Base-by-base conservation (phyloP, 1,284 basidiomycete genomes). In the Rhodotorula sp. region DNA sequence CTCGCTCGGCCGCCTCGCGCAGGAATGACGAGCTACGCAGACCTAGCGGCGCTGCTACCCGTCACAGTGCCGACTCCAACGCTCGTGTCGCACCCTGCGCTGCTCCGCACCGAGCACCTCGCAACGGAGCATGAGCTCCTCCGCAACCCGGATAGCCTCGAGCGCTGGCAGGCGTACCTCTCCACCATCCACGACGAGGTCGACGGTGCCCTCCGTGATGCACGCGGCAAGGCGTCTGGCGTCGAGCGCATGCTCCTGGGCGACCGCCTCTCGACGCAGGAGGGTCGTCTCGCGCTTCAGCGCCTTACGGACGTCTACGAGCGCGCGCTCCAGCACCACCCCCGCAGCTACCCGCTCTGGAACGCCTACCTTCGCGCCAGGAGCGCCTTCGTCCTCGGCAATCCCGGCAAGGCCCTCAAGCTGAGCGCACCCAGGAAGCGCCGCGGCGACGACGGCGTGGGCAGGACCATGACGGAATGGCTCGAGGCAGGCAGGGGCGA, bases 61-160 rank as follows among this genome's bases (percentile, higher is more conserved):
- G 37, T 76, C 74, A 92, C 94, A 9, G 86, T 87, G 63, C 94
- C 96, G 19, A 84, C 90, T 61, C 96, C 96, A 21, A 90, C 87
- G 15, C 94, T 94, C 17, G 83, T 86, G 60, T 90, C 88, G 3
- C 88, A 94, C 79, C 85, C 90, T 27, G 85, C 89, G 69, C 85
- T 98, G 64, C 86, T 98, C 76, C 86, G 89, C 6, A 82, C 88
- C 41, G 85, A 87, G 63, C 94, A 98, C 82, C 82, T 97, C 48
- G 86, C 89, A 72, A 88, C 92, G 56, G 97, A 98, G 83, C 94
- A 99, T 82, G 96, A 99, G 82, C 87, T 99, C n/a, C 85, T 95
- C 46, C 88, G 92, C 73, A 97, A 98, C 82, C 91, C 93, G 6
- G 87, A 88, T 70, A 97, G 95, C 69, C 91, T 95, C 81, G 88